Evolutionary conservation across 75 land plant genomes (phyloP).

Genomic region (Picea glauca): DNA sequence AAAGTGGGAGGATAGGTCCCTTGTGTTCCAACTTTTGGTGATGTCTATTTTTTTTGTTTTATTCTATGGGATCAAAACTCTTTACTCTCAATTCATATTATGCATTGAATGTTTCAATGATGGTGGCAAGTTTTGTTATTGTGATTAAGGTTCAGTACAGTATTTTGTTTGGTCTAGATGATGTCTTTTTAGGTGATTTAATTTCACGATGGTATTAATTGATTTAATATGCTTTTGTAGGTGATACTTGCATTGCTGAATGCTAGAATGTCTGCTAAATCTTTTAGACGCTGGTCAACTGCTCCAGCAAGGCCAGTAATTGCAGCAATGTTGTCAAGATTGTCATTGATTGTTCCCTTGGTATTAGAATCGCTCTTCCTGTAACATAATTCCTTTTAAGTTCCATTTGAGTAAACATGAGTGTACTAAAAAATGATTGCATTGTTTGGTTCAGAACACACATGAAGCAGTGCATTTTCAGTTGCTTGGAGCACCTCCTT

Average conservation of each 20-base stretch:
- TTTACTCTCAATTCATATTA: background rate
- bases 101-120: background rate
- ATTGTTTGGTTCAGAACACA: conserved; percentile 53
- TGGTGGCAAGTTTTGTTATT: background rate
- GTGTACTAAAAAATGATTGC: conserved; percentile 1
- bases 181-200: background rate
- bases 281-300: conserved; percentile 69
- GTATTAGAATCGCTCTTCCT: conserved; percentile 33
- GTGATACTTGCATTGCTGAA: conserved; percentile 79
- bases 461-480: conserved; percentile 75
- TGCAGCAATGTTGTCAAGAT: conserved; percentile 64
- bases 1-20: background rate
- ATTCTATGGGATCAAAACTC: background rate
- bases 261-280: conserved; percentile 80
- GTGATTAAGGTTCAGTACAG: background rate
- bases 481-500: conserved; percentile 80
- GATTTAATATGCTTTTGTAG: conserved; percentile 25
- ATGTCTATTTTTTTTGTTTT: too few relatives aligned
- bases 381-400: background rate
- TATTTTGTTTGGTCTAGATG: background rate
- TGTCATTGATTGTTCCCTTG: conserved; percentile 80
- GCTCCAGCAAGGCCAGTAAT: conserved; percentile 50
- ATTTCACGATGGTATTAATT: background rate
- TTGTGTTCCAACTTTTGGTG: background rate
- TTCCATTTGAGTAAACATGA: background rate